Percentiles rank a stretch among this genome's conserved stretches.
These are phyloP conservation scores for Eimeria brunetti DNA, from an alignment of 169 alveolate genomes.

Conservation along the genomic window DNA sequence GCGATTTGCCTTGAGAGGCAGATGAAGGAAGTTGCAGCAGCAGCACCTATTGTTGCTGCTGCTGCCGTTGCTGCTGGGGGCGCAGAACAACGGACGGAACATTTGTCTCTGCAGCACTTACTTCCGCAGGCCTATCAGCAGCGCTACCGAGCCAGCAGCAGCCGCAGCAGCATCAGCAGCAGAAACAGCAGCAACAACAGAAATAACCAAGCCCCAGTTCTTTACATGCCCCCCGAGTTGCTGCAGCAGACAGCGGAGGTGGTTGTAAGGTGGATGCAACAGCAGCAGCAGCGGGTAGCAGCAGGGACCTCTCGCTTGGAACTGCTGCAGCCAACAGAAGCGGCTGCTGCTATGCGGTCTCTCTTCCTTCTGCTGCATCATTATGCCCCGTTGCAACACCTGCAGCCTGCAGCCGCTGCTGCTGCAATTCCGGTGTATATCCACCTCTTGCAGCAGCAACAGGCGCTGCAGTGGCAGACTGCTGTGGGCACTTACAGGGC, in stretches of 20 bases:
- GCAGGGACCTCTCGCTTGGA: constrained; percentile 35
- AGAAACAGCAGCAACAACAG: constrained; percentile 22
- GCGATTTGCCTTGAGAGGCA: constrained; percentile 24
- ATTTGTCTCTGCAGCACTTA: constrained; percentile 9
- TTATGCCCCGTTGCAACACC: constrained; percentile 23
- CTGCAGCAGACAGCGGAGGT: constrained; percentile 23
- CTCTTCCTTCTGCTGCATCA: not conserved
- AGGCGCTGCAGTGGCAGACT: constrained; percentile 30
- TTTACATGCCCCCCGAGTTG: constrained; percentile 13
- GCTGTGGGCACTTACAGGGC: constrained; percentile 31
- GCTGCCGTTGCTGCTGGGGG: constrained; percentile 14
- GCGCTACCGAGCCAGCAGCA: not conserved
- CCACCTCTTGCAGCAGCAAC: constrained; percentile 59
- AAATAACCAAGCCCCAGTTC: not conserved
- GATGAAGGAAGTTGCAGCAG: not conserved
- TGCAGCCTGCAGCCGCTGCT: constrained; percentile 46
- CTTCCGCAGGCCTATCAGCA: constrained; percentile 31
- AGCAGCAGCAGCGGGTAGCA: constrained; percentile 17
- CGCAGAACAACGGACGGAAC: not conserved
- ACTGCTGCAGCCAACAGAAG: constrained; percentile 41
- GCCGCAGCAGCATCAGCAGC: constrained; percentile 32
- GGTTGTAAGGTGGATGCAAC: constrained; percentile 28
- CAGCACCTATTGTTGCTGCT: constrained; percentile 7
- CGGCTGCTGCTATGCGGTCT: constrained; percentile 43
- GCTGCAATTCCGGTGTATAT: constrained; percentile 18